phyloP scores from a whole-genome alignment of 2,329 filamentous ascomycete species.

The Mariannaea sp. region DNA sequence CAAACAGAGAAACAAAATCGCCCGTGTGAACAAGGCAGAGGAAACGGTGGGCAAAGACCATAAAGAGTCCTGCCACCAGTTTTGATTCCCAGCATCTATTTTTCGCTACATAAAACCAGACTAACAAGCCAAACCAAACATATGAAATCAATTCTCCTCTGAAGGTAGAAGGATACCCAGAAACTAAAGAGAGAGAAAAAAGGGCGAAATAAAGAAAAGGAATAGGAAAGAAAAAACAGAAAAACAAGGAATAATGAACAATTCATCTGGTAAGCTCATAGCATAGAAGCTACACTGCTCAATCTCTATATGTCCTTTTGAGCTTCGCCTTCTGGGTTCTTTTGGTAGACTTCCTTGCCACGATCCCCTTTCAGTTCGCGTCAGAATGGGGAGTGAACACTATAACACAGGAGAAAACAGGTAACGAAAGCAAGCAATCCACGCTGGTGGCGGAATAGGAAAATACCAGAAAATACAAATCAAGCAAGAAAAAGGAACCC shows the following conservation, averaged over 20 bases:
- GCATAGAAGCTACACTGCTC: conserved; percentile 18
- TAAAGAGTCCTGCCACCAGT: neutral
- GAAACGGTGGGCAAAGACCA: neutral
- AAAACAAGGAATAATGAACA: too few relatives aligned
- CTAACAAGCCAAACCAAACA: too few relatives aligned
- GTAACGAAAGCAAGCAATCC: neutral
- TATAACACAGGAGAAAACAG: conserved; percentile 1
- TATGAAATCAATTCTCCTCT: too few relatives aligned
- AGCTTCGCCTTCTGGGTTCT: conserved; percentile 27
- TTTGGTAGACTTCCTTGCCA: conserved; percentile 26
- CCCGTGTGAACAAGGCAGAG: neutral
- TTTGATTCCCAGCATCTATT: conserved; percentile 21
- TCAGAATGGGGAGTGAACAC: conserved; percentile 11
- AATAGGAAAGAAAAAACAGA: too few relatives aligned
- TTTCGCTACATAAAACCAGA: conserved; percentile 8
- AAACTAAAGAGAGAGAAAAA: too few relatives aligned
- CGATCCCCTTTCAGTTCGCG: conserved; percentile 21
- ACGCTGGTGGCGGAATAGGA: neutral
- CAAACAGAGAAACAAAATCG: neutral
- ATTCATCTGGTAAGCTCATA: conserved; percentile 2
- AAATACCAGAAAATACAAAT: conserved; percentile 5
- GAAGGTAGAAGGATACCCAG: too few relatives aligned
- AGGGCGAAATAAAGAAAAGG: too few relatives aligned
- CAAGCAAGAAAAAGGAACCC: neutral
- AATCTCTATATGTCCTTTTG: conserved; percentile 32